phyloP scores from a whole-genome alignment of 2,329 filamentous ascomycete species.

The Myriosclerotinia duriaeana region DNA sequence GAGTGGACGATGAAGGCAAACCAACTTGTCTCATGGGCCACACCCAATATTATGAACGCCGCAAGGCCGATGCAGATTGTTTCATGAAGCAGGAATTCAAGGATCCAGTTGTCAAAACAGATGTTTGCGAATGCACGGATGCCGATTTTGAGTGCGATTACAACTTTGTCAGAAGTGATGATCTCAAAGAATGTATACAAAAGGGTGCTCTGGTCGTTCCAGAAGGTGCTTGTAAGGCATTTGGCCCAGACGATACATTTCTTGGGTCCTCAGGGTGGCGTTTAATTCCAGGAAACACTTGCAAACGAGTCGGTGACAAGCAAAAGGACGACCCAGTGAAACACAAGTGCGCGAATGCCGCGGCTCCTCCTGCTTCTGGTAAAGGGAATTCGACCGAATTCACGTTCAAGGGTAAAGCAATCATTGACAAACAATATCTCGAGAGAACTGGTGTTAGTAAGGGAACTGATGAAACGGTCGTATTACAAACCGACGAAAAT shows the following conservation, averaged over 20 bases:
- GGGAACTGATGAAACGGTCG: conserved; percentile 69
- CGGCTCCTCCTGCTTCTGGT: conserved; percentile 57
- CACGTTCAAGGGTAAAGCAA: conserved; percentile 59
- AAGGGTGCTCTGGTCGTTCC: conserved; percentile 61
- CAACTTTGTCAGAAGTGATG: conserved; percentile 71
- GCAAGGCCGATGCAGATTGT: conserved; percentile 85
- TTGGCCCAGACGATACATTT: conserved; percentile 60
- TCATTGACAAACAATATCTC: conserved; percentile 67
- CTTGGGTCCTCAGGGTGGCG: conserved; percentile 87
- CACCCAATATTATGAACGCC: conserved; percentile 79
- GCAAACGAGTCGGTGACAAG: conserved; percentile 58
- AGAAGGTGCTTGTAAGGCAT: conserved; percentile 66
- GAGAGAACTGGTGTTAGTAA: conserved; percentile 67
- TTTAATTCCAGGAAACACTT: conserved; percentile 81
- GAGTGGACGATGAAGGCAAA: conserved; percentile 75
- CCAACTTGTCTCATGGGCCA: conserved; percentile 94
- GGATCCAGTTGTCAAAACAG: conserved; percentile 67
- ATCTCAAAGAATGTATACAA: conserved; percentile 67
- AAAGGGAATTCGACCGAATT: conserved; percentile 62
- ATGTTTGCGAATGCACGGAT: conserved; percentile 77
- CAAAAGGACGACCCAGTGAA: conserved; percentile 74
- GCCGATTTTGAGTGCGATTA: conserved; percentile 95
- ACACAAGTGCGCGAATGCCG: conserved; percentile 69
- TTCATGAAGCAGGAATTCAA: conserved; percentile 86
- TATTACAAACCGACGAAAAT: conserved; percentile 48